Base-by-base conservation (phyloP, 768 basidiomycete species). In the Hortiboletus campestris region DNA sequence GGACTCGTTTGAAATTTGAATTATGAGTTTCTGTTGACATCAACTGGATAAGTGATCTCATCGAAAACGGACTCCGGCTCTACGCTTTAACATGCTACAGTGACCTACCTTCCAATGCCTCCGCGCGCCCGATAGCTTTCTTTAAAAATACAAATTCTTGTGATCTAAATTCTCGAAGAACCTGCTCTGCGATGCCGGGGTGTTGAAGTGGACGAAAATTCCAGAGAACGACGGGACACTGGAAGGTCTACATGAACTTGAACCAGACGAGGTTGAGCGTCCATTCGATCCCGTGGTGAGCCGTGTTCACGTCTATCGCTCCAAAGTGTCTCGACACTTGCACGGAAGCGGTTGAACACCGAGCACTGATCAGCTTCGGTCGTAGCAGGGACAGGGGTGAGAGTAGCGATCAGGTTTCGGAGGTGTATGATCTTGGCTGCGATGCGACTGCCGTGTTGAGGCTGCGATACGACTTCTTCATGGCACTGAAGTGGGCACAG, bases 401-500 rank as follows among this genome's bases (percentile, higher is more conserved):
- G 65, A 35, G 60, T 32, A 12, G 65, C 54, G 53, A 55, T 53
- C 36, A 56, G n/a, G 44, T 58, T 59, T 45, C 46, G 63, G 38
- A 67, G 58, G 48, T 67, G 65, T 32, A 41, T 4, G 46, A 65
- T 60, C 55, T 65, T 65, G 42, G 60, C 58, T 32, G 60, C 58
- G 53, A 60, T 67, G 4, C 65, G 58, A 39, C 46, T 49, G 29
- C 58, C 58, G 6, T 49, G 55, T 43, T 35, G 62, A 36, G 59
- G 46, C 34, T 47, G 51, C 5, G 59, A 56, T 41, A 48, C 29
- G 1, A 38, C 46, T 13, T 51, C 36, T 32, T 59, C 52, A 19
- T 19, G 16, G 34, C 39, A 29, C 19, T 31, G 39, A 31, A 19
- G 49, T 14, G 22, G 49, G 46, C 36, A 55, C n/a, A 22, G 41